Evolutionary conservation across 2,329 filamentous ascomycete species (phyloP), one percentile per base, ranked within the genome.

Genomic region (Mycocentrospora acerina): DNA sequence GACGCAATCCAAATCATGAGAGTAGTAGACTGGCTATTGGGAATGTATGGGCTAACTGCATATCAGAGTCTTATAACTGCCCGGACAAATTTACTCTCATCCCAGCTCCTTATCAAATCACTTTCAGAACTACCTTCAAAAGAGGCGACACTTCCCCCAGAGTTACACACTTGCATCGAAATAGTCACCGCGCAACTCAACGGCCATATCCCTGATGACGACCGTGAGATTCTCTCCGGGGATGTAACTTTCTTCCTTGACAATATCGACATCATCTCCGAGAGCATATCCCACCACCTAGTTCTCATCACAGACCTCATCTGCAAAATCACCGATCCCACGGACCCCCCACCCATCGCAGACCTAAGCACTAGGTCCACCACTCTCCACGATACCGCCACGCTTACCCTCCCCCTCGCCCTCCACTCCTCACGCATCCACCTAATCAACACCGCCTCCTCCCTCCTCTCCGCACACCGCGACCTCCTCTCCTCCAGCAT

Each of bases 121-220:
- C 51, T 74, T 4, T 44, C 58, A 4, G 46, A 52, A n/a, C 48
- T 71, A 6, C 57, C 65, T 2, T 65, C 61, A 11, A 55, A 56
- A 24, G 55, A 55, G n/a, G 46, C 58, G 28, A 57, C 63, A 5
- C 53, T 74, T n/a, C 66, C 68, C 12, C 59, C 59, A 8, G 71
- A 73, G 51, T 55, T 76, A 1, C 67, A 69, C 48, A 57, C 71
- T 32, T 54, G 69, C 4, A 69, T 71, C 19, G 68, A 70, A n/a
- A 59, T 72, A 7, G 54, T 70, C 4, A 62, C 62, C 9, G 70
- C 72, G 0, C 60, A 64, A 27, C 58, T 74, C 8, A 62, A 59
- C 13, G 63, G 62, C 29, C 59, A 64, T 10, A 48, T 75, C 7
- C 41, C 62, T 0, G 43, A 60, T 10, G 28, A 39, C 0, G 72